phyloP scores from a whole-genome alignment of 495 filamentous ascomycete genomes.

The Aspergillus funiculosus region DNA sequence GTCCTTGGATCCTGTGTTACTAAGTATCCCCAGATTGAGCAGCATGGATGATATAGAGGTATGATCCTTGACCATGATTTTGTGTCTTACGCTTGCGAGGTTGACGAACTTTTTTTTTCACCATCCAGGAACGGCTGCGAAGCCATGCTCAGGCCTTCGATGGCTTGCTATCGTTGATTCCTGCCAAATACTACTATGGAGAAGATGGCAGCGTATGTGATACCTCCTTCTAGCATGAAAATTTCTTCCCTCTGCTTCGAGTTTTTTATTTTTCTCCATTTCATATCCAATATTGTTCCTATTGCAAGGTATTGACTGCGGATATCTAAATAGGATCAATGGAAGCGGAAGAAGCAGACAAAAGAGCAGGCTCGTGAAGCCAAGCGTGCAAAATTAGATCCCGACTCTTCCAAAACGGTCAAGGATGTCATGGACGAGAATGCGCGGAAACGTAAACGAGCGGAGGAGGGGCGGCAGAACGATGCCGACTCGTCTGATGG shows the following conservation, averaged over 20 bases:
- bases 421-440: conserved; percentile 83
- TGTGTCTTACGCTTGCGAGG: conserved; percentile 9
- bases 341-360: conserved; percentile 81
- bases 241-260: not conserved
- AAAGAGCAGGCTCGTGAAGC: conserved; percentile 75
- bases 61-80: conserved; percentile 20
- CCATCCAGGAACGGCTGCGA: conserved; percentile 66
- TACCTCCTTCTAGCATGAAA: conserved; percentile 10
- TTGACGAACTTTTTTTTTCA: conserved; percentile 23
- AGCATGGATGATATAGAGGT: conserved; percentile 47
- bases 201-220: conserved; percentile 75
- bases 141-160: conserved; percentile 84
- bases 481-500: conserved; percentile 33
- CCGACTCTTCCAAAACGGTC: conserved; percentile 69
- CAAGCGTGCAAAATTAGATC: conserved; percentile 77
- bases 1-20: not conserved
- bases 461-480: conserved; percentile 37
- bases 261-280: conserved; percentile 12
- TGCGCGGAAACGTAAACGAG: conserved; percentile 63
- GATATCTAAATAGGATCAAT: conserved; percentile 59
- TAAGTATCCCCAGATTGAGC: conserved; percentile 9
- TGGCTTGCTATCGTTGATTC: conserved; percentile 85
- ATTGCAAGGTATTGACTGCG: conserved; percentile 32
- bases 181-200: conserved; percentile 86
- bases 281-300: conserved; percentile 5